Percentiles rank a stretch among this genome's conserved stretches.
phyloP scores from a whole-genome alignment of 148 eudicot species.

The Nepenthes gracilis region DNA sequence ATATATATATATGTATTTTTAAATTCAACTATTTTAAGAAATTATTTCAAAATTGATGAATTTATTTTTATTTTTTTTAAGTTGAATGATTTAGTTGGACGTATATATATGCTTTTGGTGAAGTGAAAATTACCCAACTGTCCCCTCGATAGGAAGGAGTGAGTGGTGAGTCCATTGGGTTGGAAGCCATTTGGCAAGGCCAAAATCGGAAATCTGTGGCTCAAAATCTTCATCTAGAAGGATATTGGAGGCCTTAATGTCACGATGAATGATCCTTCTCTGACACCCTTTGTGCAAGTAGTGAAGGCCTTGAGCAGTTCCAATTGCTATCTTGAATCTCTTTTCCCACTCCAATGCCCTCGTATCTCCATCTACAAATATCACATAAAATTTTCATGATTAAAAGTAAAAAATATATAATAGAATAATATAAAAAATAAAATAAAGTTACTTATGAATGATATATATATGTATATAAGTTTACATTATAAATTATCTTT shows the following conservation, averaged over 20 bases:
- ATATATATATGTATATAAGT: too few relatives aligned
- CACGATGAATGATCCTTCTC: conserved; percentile 11
- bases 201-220: conserved; percentile 15
- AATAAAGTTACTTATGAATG: too few relatives aligned
- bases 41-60: too few relatives aligned
- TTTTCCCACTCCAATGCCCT: conserved; percentile 5
- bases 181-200: conserved; percentile 14
- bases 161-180: conserved; percentile 7
- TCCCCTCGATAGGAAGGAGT: conserved; percentile 10
- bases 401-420: background rate
- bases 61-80: too few relatives aligned
- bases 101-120: too few relatives aligned
- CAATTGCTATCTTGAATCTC: conserved; percentile 4
- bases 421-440: too few relatives aligned
- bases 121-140: conserved; percentile 4
- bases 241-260: conserved; percentile 12
- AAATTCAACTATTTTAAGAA: too few relatives aligned
- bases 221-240: conserved; percentile 7
- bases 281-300: conserved; percentile 9
- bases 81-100: too few relatives aligned
- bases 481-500: too few relatives aligned
- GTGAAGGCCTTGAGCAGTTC: conserved; percentile 3
- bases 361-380: background rate
- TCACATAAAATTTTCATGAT: background rate
- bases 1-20: too few relatives aligned